Percentiles rank a stretch among this genome's conserved stretches.
Evolutionary conservation across 306 rosid species (phyloP).

Genomic region (Erythrophleum fordii): DNA sequence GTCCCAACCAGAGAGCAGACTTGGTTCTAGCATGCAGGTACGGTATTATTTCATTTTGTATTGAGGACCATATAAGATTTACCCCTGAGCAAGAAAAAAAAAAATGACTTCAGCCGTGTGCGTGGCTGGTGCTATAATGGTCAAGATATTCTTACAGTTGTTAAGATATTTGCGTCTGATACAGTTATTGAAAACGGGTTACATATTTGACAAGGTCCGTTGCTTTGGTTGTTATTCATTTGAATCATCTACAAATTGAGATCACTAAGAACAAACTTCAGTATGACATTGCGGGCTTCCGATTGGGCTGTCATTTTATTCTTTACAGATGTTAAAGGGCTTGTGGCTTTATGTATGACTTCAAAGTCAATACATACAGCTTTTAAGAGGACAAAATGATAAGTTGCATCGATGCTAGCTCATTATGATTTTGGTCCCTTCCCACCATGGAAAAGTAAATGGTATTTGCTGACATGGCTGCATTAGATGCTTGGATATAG

Average conservation of each 20-base stretch:
- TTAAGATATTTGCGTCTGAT: background rate
- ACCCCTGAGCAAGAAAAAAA: background rate
- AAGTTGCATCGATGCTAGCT: background rate
- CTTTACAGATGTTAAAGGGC: background rate
- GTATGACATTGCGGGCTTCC: background rate
- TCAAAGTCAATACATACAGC: background rate
- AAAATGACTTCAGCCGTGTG: background rate
- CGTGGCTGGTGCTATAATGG: background rate
- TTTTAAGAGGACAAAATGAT: background rate
- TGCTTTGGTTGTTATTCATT: slow-evolving; percentile 1
- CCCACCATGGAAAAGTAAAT: background rate
- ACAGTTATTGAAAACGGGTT: background rate
- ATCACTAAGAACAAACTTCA: background rate
- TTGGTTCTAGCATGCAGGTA: slow-evolving; percentile 91
- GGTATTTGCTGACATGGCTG: background rate
- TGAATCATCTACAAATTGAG: background rate
- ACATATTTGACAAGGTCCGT: no score
- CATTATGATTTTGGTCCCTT: slow-evolving; percentile 9
- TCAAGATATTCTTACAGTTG: background rate
- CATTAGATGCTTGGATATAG: background rate
- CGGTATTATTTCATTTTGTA: slow-evolving; percentile 12
- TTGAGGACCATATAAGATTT: slow-evolving; percentile 1
- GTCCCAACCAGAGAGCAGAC: slow-evolving; percentile 93
- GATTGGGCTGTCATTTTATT: background rate
- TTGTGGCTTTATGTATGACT: slow-evolving; percentile 14